phyloP scores from a whole-genome alignment of 2,329 filamentous ascomycete genomes.

The Fusarium sp. region DNA sequence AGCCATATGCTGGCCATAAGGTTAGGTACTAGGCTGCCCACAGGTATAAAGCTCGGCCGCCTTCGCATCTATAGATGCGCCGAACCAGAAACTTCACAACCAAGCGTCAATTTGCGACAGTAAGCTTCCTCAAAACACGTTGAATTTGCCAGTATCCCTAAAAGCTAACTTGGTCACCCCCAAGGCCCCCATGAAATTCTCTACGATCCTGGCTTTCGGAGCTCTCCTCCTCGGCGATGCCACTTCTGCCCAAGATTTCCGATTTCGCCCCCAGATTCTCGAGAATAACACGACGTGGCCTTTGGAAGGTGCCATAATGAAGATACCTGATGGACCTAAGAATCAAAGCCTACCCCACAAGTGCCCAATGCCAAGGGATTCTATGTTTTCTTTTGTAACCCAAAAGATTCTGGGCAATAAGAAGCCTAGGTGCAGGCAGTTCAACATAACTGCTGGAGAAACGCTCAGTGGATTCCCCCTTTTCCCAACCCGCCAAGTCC shows the following conservation, averaged over 20 bases:
- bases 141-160: neutral
- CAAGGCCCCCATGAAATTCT: neutral
- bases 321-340: neutral
- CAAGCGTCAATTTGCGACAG: neutral
- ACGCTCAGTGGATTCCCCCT: neutral
- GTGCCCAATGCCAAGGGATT: neutral
- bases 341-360: neutral
- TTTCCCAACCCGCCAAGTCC: neutral
- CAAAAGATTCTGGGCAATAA: neutral
- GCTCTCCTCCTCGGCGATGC: neutral
- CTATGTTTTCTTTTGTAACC: fast-evolving
- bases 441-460: neutral
- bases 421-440: neutral
- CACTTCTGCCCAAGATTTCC: neutral
- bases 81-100: neutral
- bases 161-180: fast-evolving
- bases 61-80: neutral
- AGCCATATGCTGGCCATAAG: neutral
- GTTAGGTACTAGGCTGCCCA: neutral
- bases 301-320: neutral
- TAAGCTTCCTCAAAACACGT: neutral
- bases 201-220: neutral
- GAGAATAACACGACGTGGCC: conserved; percentile 11
- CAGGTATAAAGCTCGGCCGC: neutral
- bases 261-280: neutral